Evolutionary conservation across 805 yeast species (phyloP), one percentile per base, ranked within the genome.

Genomic region (Candida loeiensis): DNA sequence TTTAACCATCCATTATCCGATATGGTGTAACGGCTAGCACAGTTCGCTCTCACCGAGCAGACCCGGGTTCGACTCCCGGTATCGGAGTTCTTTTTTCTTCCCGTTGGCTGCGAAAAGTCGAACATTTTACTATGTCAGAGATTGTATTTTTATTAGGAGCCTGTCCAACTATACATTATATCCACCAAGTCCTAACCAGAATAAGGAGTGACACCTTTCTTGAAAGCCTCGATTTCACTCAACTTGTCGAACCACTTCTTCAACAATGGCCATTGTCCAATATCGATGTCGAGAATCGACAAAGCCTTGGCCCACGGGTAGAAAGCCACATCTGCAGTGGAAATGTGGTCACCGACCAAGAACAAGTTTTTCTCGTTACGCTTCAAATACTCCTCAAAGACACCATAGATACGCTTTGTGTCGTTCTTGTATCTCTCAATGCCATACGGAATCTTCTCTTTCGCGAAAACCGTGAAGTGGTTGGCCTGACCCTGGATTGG

Each of bases 1-100:
- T n/a, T n/a, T n/a, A n/a, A n/a, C n/a, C n/a, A n/a, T n/a, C n/a
- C n/a, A n/a, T 21, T 28, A 33, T 78, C 83, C 84, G 84, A 77
- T 79, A 74, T 79, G 76, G 85, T 79, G 84, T 79, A 79, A 78
- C 82, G 85, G 84, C 80, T 78, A 79, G 77, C 83, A 79, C 80
- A 82, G 82, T 76, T 77, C 83, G 83, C 84, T 79, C 79, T 80
- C 84, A 79, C 85, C 83, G 84, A 77, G 84, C 82, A 79, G 68
- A 73, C 78, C 81, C 82, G 85, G 85, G 85, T 80, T 80, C 85
- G 84, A 80, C 83, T 79, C 85, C 85, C 85, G 82, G 86, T 73
- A 78, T 77, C 84, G 85, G 85, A 79, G 75, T 45, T 46, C 43
- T 43, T 50, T 54, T 28, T 37, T 20, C 18, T 19, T 25, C n/a